Percentiles rank a stretch among this genome's conserved stretches.
These are phyloP conservation scores for Pythium folliculosum DNA, from an alignment of 352 stramenopile genomes.

Conservation along the genomic window DNA sequence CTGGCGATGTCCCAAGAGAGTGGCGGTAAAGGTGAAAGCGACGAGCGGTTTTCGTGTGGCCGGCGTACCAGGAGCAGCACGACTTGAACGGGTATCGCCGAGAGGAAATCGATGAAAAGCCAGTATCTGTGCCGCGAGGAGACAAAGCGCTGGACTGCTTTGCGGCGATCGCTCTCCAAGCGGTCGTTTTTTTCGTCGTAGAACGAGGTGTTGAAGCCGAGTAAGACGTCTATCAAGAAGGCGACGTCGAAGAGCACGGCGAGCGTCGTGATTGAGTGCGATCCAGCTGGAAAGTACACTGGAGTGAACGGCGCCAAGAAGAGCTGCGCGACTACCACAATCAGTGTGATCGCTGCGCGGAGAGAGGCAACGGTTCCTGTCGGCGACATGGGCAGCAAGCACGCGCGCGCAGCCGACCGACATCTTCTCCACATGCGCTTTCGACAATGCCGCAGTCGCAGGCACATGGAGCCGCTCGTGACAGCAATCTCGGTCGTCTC, in stretches of 20 bases:
- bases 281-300: slow-evolving; percentile 19
- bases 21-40: neutral
- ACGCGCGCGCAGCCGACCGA: neutral
- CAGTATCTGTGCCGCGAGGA: slow-evolving; percentile 2
- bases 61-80: neutral
- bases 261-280: neutral
- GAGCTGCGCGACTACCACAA: slow-evolving; percentile 15
- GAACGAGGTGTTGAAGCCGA: slow-evolving; percentile 22
- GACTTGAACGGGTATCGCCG: slow-evolving; percentile 11
- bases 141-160: slow-evolving; percentile 9
- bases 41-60: no score
- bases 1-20: neutral
- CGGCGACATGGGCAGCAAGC: slow-evolving; percentile 10
- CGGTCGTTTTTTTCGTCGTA: slow-evolving; percentile 19
- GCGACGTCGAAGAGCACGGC: slow-evolving; percentile 15
- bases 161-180: slow-evolving; percentile 14
- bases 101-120: slow-evolving; percentile 12
- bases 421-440: neutral
- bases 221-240: slow-evolving; percentile 15
- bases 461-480: neutral
- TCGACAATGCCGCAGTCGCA: neutral
- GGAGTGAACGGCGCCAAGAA: slow-evolving; percentile 19
- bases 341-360: slow-evolving; percentile 1
- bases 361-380: slow-evolving; percentile 1
- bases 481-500: neutral